Evolutionary conservation across 495 filamentous ascomycete genomes (phyloP), one percentile per base, ranked within the genome.

Genomic region (Evernia prunastri): DNA sequence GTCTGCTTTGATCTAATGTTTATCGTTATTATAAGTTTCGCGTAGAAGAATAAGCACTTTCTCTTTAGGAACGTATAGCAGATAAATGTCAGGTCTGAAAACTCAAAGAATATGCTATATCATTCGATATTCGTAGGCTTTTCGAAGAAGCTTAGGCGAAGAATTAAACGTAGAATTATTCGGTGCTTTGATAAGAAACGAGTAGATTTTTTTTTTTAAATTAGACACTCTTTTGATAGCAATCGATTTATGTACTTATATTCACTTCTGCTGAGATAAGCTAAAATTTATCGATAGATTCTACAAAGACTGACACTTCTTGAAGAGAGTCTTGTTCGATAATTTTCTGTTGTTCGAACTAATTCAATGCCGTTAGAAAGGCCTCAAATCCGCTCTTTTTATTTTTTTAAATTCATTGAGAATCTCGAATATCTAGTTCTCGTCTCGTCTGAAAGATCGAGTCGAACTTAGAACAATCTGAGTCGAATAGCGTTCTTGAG

Each of bases 401-500:
- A 45, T 45, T 45, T 23, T 45, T 45, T 23, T 23, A 45, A 7
- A 45, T 45, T 10, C 10, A 45, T 4, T 4, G 2, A 45, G 20
- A 10, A 3, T 10, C 10, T 45, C 23, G 1, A 4, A 4, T 10
- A n/a, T 45, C 20, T 4, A 45, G 20, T 23, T 45, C 23, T 7
- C 23, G 4, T 7, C 4, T n/a, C 23, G 23, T 23, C 4, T 3
- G n/a, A n/a, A 45, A 4, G 2, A 45, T 23, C 18, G 43, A 45
- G 43, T 10, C 12, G 15, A 35, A n/a, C n/a, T 54, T 18, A 17
- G 54, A 54, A 4, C 37, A n/a, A 23, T 43, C 8, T 33, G 5
- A n/a, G 5, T 51, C 2, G 27, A 64, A 64, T 17, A 64, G 5
- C 0, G 20, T 64, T 29, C 40, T 23, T 20, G 23, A 64, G 29